Conservation (phyloP, 2,329 filamentous ascomycete species). For the Alternaria atra region DNA sequence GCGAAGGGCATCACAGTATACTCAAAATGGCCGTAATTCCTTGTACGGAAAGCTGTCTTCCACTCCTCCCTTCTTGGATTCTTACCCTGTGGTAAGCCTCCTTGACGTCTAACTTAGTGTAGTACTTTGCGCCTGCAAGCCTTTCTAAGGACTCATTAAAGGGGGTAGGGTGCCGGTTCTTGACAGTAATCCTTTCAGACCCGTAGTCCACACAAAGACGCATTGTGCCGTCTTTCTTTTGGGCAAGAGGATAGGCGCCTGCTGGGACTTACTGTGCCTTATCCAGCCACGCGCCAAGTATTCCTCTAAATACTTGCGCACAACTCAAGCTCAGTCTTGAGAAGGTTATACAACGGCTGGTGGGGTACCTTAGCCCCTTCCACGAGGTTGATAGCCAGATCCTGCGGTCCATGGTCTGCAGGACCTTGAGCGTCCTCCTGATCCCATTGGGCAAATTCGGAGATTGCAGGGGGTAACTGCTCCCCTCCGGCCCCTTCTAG, state of each 20-base stretch:
- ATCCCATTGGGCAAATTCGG: not conserved
- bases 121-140: too few species aligned
- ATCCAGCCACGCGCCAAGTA: not conserved
- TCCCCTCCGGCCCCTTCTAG: not conserved
- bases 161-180: not conserved
- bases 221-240: not conserved
- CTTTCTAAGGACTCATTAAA: not conserved
- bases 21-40: too few species aligned
- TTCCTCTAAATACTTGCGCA: not conserved
- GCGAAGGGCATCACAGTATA: too few species aligned
- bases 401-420: not conserved
- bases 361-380: not conserved
- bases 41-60: too few species aligned
- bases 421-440: not conserved
- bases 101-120: too few species aligned
- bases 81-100: too few species aligned
- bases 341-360: not conserved
- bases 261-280: not conserved
- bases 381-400: not conserved
- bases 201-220: not conserved
- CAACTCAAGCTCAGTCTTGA: not conserved
- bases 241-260: not conserved
- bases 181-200: not conserved
- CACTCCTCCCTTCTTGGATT: too few species aligned
- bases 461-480: not conserved